phyloP scores from a whole-genome alignment of 495 filamentous ascomycete genomes.

The Margaritispora aquatica region DNA sequence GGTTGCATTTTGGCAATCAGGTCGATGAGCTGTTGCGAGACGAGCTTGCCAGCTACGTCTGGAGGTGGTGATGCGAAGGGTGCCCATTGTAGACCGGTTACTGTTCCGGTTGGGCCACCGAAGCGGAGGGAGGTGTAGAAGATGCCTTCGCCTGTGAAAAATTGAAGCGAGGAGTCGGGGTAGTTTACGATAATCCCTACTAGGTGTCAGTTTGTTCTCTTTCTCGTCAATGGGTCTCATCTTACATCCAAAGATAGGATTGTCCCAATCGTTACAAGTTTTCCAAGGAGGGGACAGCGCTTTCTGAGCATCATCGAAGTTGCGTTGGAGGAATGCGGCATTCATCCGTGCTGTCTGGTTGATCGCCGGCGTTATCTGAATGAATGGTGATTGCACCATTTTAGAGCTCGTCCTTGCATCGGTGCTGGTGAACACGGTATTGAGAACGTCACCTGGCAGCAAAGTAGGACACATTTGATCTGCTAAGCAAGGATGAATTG shows the following conservation, averaged over 20 bases:
- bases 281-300: conserved; percentile 17
- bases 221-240: background rate
- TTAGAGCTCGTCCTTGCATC: conserved; percentile 11
- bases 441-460: background rate
- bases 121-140: conserved; percentile 45
- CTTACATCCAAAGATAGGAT: conserved; percentile 43
- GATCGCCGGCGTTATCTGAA: conserved; percentile 40
- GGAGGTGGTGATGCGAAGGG: conserved; percentile 26
- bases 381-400: conserved; percentile 26
- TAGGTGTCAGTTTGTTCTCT: background rate
- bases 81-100: conserved; percentile 24
- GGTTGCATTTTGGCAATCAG: conserved; percentile 11
- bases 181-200: conserved; percentile 42
- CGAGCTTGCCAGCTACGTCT: conserved; percentile 7
- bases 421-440: conserved; percentile 1
- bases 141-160: conserved; percentile 40
- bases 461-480: background rate
- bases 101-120: conserved; percentile 17
- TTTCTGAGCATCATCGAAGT: conserved; percentile 18
- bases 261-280: conserved; percentile 29
- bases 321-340: conserved; percentile 26
- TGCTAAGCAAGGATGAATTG: conserved; percentile 28
- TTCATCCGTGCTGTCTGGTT: conserved; percentile 44
- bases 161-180: conserved; percentile 38
- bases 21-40: conserved; percentile 31